phyloP scores from a whole-genome alignment of 805 yeast species.

The Starmerella davenportii region DNA sequence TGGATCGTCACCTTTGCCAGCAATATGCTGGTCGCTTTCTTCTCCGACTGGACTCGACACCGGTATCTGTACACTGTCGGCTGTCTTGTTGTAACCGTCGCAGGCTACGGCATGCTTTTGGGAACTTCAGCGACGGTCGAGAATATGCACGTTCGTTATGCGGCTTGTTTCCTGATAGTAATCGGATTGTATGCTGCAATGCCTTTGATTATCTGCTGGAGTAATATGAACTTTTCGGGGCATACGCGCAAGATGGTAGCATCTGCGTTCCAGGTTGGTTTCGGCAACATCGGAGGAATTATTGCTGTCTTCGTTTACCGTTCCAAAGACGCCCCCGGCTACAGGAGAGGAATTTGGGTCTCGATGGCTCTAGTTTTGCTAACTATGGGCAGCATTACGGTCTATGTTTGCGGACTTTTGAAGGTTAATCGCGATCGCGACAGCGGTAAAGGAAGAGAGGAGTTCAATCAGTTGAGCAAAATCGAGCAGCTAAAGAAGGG shows the following conservation, averaged over 20 bases:
- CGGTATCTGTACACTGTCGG: conserved; percentile 20
- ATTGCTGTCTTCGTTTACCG: conserved; percentile 42
- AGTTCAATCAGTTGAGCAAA: conserved; percentile 15
- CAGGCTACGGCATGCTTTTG: conserved; percentile 40
- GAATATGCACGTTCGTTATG: conserved; percentile 33
- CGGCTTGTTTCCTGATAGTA: conserved; percentile 43
- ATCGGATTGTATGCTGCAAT: conserved; percentile 43
- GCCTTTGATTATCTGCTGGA: conserved; percentile 59
- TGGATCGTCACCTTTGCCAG: conserved; percentile 63
- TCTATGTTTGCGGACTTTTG: conserved; percentile 24
- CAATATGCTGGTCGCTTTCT: conserved; percentile 41
- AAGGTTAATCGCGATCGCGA: conserved; percentile 19
- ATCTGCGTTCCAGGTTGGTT: conserved; percentile 46
- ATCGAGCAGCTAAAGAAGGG: conserved; percentile 18
- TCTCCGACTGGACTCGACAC: conserved; percentile 38
- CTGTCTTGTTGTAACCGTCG: conserved; percentile 23
- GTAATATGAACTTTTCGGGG: conserved; percentile 42
- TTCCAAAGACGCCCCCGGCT: conserved; percentile 39
- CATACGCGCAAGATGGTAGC: conserved; percentile 43
- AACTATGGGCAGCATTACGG: conserved; percentile 23
- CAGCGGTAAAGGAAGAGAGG: conserved; percentile 15
- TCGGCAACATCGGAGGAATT: conserved; percentile 60
- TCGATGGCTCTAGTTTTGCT: conserved; percentile 33
- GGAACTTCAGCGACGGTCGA: conserved; percentile 25
- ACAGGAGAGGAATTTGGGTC: conserved; percentile 36